These are phyloP conservation scores for Lolium rigidum DNA, from an alignment of 176 grass and related monocot species.

Conservation along the genomic window DNA sequence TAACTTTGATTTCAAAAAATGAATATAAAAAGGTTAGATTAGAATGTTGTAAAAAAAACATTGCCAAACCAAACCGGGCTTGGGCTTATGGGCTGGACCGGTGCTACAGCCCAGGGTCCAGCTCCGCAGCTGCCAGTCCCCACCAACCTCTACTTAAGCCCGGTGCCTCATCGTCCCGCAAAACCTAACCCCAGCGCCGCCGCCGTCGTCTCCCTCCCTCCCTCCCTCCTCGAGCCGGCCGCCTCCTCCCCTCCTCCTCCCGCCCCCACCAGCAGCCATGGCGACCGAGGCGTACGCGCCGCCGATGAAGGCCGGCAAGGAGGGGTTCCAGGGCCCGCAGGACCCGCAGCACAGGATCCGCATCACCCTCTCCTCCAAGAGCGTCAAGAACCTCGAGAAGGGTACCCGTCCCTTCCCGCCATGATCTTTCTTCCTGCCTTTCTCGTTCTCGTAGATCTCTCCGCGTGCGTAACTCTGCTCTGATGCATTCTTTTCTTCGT, in stretches of 20 bases:
- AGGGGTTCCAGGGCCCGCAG: conserved; percentile 39
- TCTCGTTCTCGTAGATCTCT: neutral
- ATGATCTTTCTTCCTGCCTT: no score
- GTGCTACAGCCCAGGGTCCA: no score
- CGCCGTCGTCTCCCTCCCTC: neutral
- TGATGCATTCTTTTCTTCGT: neutral
- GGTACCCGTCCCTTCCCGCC: neutral
- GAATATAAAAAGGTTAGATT: no score
- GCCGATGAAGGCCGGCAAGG: conserved; percentile 57
- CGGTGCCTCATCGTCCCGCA: no score
- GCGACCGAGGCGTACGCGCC: conserved; percentile 52
- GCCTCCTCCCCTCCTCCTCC: no score
- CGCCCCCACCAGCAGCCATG: conserved; percentile 27
- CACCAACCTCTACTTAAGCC: conserved; percentile 27
- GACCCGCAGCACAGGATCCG: conserved; percentile 57
- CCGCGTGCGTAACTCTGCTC: neutral
- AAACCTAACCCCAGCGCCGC: conserved; percentile 50
- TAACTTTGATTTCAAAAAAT: no score
- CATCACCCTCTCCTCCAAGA: conserved; percentile 69
- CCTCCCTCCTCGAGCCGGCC: conserved; percentile 20
- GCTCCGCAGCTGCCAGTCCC: no score
- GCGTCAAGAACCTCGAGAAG: conserved; percentile 65
- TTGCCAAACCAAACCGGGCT: no score
- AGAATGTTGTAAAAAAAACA: no score
- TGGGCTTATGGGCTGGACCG: no score